Evolutionary conservation across 345 rosid species (phyloP).

Genomic region (Isatis tinctoria): DNA sequence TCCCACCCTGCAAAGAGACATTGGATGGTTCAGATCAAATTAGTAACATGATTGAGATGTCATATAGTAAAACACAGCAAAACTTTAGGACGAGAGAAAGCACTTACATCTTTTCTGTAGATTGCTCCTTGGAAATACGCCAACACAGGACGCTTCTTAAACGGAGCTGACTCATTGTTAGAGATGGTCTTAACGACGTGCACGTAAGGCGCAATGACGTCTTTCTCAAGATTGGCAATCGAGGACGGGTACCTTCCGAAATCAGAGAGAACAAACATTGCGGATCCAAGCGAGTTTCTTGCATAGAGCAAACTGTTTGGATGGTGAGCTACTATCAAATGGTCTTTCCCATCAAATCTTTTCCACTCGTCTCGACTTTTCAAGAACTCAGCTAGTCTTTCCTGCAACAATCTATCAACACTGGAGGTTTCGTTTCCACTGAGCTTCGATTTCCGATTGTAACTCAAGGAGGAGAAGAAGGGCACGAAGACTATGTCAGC

Average conservation of each 20-base stretch:
- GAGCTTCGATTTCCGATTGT: constrained; percentile 65
- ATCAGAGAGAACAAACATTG: constrained; percentile 92
- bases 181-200: constrained; percentile 68
- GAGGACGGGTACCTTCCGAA: constrained; percentile 76
- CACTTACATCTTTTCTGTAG: constrained; percentile 76
- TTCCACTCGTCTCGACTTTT: constrained; percentile 55
- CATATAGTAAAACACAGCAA: constrained; percentile 10
- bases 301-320: constrained; percentile 75
- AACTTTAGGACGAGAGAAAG: neutral
- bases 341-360: constrained; percentile 54
- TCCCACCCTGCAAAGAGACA: constrained; percentile 56
- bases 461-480: constrained; percentile 79
- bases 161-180: constrained; percentile 50
- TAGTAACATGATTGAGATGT: neutral
- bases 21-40: neutral
- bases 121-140: constrained; percentile 89
- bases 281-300: constrained; percentile 58
- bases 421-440: constrained; percentile 49
- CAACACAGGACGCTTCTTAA: constrained; percentile 60
- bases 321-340: constrained; percentile 74
- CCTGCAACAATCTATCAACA: constrained; percentile 61
- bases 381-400: constrained; percentile 51
- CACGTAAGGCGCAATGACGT: constrained; percentile 78
- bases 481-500: constrained; percentile 84
- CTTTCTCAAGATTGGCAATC: constrained; percentile 71